Conservation (phyloP, 495 filamentous ascomycete genomes). For the Ascobolus immersus region DNA sequence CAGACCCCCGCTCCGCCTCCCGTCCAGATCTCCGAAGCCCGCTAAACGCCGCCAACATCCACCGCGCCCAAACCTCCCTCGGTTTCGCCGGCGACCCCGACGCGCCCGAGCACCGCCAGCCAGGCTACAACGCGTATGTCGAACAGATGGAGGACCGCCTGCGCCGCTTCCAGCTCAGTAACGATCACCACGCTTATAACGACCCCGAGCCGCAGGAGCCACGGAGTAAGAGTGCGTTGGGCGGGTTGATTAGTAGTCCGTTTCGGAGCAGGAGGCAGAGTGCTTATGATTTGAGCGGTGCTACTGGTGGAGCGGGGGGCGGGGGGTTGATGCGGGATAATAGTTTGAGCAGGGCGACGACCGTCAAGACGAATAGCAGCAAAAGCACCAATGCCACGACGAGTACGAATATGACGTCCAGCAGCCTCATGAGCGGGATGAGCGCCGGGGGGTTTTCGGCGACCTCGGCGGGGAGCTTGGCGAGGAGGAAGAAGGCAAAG, state of each 20-base stretch:
- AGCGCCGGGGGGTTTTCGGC: constrained; percentile 82
- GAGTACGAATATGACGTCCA: constrained; percentile 50
- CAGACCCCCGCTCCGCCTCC: constrained; percentile 23
- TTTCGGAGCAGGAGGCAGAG: too few relatives aligned
- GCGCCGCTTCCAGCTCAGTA: constrained; percentile 31
- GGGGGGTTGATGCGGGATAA: too few relatives aligned
- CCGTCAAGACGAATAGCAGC: too few relatives aligned
- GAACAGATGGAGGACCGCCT: constrained; percentile 69
- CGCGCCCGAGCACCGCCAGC: constrained; percentile 18
- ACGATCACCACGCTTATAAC: constrained; percentile 20
- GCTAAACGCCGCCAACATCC: too few relatives aligned
- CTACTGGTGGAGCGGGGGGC: too few relatives aligned
- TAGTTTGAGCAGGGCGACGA: too few relatives aligned
- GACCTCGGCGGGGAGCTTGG: constrained; percentile 81
- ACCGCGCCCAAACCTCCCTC: constrained; percentile 32
- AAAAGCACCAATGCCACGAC: constrained; percentile 44
- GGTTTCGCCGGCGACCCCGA: constrained; percentile 27
- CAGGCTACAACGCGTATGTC: constrained; percentile 32
- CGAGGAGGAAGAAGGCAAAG: constrained; percentile 39
- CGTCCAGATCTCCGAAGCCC: constrained; percentile 48
- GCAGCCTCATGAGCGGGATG: constrained; percentile 74
- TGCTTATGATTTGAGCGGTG: too few relatives aligned
- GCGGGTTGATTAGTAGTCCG: too few relatives aligned
- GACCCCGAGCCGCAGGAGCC: too few relatives aligned
- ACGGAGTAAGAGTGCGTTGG: too few relatives aligned